These are phyloP conservation scores for Neurospora sp. DNA, from an alignment of 495 filamentous ascomycete species.

Conservation along the genomic window DNA sequence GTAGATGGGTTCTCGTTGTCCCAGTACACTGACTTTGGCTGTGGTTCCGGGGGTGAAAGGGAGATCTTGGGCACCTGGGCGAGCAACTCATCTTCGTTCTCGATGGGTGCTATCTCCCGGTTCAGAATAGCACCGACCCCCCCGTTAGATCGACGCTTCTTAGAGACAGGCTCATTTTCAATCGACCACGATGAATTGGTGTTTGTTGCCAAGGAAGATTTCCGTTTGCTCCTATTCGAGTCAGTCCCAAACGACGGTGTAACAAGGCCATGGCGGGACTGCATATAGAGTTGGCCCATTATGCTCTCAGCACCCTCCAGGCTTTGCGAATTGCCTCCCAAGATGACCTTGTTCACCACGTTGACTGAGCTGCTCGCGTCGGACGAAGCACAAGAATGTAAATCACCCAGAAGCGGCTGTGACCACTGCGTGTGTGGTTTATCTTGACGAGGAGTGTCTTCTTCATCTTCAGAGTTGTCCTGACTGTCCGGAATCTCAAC, in stretches of 20 bases:
- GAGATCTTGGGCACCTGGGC: constrained; percentile 26
- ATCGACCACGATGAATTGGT: constrained; percentile 21
- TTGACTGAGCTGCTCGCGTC: constrained; percentile 20
- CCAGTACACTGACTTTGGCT: constrained; percentile 37
- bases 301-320: constrained; percentile 34
- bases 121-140: constrained; percentile 3
- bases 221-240: constrained; percentile 35
- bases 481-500: constrained; percentile 32
- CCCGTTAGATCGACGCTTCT: constrained; percentile 33
- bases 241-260: constrained; percentile 13
- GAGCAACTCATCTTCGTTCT: constrained; percentile 27
- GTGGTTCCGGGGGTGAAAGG: too few relatives aligned
- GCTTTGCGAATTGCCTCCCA: constrained; percentile 31
- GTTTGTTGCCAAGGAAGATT: constrained; percentile 25
- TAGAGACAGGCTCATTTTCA: constrained; percentile 27
- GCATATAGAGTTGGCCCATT: constrained; percentile 32
- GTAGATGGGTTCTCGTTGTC: constrained; percentile 34
- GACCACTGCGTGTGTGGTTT: constrained; percentile 5
- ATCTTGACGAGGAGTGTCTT: constrained; percentile 17
- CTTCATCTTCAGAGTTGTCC: neutral
- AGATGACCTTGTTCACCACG: constrained; percentile 25
- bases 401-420: constrained; percentile 1
- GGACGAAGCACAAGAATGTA: constrained; percentile 9
- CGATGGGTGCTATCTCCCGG: neutral
- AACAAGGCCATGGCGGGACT: constrained; percentile 18